Evolutionary conservation across 768 basidiomycete genomes (phyloP).

Genomic region (Russula vinacea): DNA sequence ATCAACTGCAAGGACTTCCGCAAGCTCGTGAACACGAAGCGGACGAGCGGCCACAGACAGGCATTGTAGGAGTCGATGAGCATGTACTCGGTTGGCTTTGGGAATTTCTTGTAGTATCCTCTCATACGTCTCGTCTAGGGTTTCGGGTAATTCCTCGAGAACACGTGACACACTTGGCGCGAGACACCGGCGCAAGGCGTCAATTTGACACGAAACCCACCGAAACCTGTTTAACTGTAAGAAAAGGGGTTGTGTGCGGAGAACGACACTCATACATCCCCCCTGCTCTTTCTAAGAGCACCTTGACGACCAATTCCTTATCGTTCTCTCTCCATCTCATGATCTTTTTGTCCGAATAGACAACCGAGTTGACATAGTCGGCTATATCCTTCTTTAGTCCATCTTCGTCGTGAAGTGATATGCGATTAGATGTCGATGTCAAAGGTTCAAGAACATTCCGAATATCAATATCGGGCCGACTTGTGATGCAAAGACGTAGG

Average conservation of each 20-base stretch:
- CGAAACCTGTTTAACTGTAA: background rate
- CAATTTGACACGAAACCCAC: background rate
- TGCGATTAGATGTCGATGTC: background rate
- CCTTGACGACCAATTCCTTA: background rate
- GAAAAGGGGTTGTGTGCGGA: background rate
- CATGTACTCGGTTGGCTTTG: background rate
- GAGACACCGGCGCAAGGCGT: background rate
- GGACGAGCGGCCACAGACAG: background rate
- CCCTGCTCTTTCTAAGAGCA: background rate
- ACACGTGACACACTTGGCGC: background rate
- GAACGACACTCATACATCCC: background rate
- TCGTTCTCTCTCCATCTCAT: background rate
- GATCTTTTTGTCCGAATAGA: background rate
- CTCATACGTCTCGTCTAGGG: constrained; percentile 1
- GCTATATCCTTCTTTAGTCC: background rate
- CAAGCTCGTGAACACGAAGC: background rate
- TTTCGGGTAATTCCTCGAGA: background rate
- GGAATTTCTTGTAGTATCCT: constrained; percentile 2
- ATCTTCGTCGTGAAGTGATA: constrained; percentile 5
- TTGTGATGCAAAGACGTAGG: background rate
- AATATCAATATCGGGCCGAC: constrained; percentile 2
- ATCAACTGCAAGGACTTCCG: background rate
- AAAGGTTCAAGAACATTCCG: background rate
- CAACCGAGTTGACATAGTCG: background rate
- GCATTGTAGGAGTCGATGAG: constrained; percentile 4